Base-by-base conservation (phyloP, 306 rosid species). In the Prunus kanzakura region DNA sequence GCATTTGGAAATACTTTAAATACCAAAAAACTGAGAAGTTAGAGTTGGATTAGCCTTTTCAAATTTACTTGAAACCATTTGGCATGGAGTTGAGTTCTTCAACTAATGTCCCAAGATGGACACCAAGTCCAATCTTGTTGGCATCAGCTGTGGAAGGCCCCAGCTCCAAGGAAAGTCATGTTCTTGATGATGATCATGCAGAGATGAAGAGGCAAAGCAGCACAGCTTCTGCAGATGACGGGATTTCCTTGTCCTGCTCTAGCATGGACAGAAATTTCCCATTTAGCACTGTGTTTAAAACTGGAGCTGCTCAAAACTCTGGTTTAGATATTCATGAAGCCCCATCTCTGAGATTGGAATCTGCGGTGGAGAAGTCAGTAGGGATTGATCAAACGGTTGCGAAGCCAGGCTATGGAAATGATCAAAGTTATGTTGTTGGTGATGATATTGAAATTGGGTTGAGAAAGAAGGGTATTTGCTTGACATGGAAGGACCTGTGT, bases 401-500 rank as follows among this genome's bases (percentile, higher is more conserved):
- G 9, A 41, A 22, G 55, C 29, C 4, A 11, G 8, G 27, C 6
- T 32, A 15, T 8, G 56, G 15, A 50, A 3, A 35, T 11, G 67
- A 55, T 7, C 60, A n/a, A 65, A 27, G 23, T 43, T 19, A 4
- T 15, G 22, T 51, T 29, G n/a, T 4, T 51, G 58, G n/a, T 32
- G 12, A n/a, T 46, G 70, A 18, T 41, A 11, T 69, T 6, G 73
- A 51, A 70, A 1, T 29, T 32, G 56, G 51, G 32, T 45, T 32
- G 13, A 16, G 18, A 23, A 32, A 18, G 41, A 45, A 41, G 20
- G 54, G 72, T 6, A 18, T 71, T 58, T 56, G 38, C 50, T 49
- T 81, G 88, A 76, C 84, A 32, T 85, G 86, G 86, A 76, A 58
- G 25, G 79, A 85, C 6, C 35, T 85, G n/a, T 68, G 69, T 29